Evolutionary conservation across 148 eudicot genomes (phyloP), one percentile per base, ranked within the genome.

Genomic region (Rhododendron ovatum): DNA sequence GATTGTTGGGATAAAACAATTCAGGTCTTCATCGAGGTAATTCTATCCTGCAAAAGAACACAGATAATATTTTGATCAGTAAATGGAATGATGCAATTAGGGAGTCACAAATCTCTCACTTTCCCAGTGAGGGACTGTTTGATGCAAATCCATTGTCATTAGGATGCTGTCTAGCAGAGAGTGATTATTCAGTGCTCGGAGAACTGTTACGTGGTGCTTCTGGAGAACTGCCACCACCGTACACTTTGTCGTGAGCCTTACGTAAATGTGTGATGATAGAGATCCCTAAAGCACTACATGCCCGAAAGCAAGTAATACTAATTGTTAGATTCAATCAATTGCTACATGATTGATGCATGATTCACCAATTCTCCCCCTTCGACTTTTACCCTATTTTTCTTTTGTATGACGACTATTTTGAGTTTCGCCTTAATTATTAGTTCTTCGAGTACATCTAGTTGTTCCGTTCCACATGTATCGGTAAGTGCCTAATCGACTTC

Each of bases 61-160:
- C 3, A 26, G 74, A 67, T 67, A 9, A 67, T n/a, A 15, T 67
- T 67, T 10, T 67, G 33, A 10, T 10, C 73, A 10, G 14, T 26
- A 26, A 67, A 3, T n/a, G n/a, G 69, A 24, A 65, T n/a, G 30
- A 11, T 67, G 33, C 33, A 3, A 26, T 26, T 0, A 26, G 28
- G 74, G 35, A 67, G 35, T 80, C 39, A 65, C 78, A n/a, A 80
- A 86, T 51, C 57, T 71, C 17, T 73, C 84, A 73, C 48, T 35
- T 81, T 82, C 78, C 9, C 33, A 17, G 18, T 78, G 15, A 77
- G 77, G 83, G 78, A 74, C 84, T 22, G 26, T 24, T 71, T 7
- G 55, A 5, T 82, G 47, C 37, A 73, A 33, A 73, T 50, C 26
- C 37, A 15, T 35, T 71, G 28, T 53, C 55, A 82, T 41, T n/a